A percentile compares a stretch with the other conserved stretches of the same genome.
Conservation (phyloP, 2,329 filamentous ascomycete species). For the Fusarium veterinarium region DNA sequence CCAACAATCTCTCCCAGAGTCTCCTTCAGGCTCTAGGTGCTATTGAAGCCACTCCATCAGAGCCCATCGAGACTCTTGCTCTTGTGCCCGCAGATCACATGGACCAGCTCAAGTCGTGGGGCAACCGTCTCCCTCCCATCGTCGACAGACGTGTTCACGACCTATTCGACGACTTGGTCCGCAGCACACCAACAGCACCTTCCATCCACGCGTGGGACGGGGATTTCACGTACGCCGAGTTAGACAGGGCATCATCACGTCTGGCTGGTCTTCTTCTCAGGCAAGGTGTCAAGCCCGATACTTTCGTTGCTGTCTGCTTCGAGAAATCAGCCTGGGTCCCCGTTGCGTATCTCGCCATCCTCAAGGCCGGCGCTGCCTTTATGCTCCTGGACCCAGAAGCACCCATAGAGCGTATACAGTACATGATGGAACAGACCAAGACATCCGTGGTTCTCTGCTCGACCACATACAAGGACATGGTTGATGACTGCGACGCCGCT, state of each 20-base stretch:
- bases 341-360: slow-evolving; percentile 5
- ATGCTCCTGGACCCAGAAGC: slow-evolving; percentile 5
- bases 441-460: not conserved
- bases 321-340: slow-evolving; percentile 10
- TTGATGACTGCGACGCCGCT: not conserved
- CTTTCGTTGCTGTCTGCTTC: slow-evolving; percentile 1
- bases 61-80: not conserved
- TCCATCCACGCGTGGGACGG: slow-evolving; percentile 10
- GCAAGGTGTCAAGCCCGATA: not conserved
- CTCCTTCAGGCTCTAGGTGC: not conserved
- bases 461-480: not conserved
- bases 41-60: not conserved
- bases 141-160: not conserved
- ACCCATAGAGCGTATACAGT: not conserved
- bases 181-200: not conserved
- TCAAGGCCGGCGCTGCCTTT: slow-evolving; percentile 6
- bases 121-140: not conserved
- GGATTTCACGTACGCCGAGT: not conserved
- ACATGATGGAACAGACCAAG: not conserved
- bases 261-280: not conserved
- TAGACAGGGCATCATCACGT: not conserved
- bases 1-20: not conserved
- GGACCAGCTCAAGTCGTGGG: not conserved
- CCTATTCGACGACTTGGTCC: not conserved
- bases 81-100: not conserved